Conservation (phyloP, 768 basidiomycete genomes). For the Lyophyllum atratum region DNA sequence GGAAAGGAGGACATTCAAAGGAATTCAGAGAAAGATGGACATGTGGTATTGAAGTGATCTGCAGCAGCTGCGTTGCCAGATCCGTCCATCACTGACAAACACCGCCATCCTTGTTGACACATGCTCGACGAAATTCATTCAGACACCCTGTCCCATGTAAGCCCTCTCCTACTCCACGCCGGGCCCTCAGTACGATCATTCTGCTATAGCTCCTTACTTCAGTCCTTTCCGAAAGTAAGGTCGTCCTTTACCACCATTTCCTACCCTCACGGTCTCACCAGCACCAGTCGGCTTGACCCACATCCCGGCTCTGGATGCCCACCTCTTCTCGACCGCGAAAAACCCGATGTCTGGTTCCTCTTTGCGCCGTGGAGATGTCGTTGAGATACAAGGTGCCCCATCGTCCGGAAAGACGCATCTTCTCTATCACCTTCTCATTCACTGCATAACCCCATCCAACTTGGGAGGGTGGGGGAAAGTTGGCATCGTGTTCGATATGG, state of each 20-base stretch:
- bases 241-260: neutral
- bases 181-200: neutral
- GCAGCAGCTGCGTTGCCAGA: slow-evolving; percentile 7
- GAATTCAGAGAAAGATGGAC: slow-evolving; percentile 4
- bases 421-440: slow-evolving; percentile 63
- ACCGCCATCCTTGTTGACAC: slow-evolving; percentile 2
- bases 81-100: slow-evolving; percentile 14
- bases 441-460: slow-evolving; percentile 53
- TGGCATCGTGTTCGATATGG: slow-evolving; percentile 72
- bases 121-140: slow-evolving; percentile 36
- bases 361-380: slow-evolving; percentile 55
- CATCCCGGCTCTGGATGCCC: slow-evolving; percentile 24
- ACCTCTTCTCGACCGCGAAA: slow-evolving; percentile 20
- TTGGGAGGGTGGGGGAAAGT: slow-evolving; percentile 66
- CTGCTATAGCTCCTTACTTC: slow-evolving; percentile 10
- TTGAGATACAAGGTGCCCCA: slow-evolving; percentile 78
- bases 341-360: slow-evolving; percentile 10
- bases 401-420: slow-evolving; percentile 79
- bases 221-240: neutral
- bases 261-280: neutral
- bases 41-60: slow-evolving; percentile 3
- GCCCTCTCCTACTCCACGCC: neutral
- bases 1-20: slow-evolving; percentile 6
- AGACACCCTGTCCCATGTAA: slow-evolving; percentile 39
- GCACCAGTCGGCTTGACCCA: slow-evolving; percentile 1